These are phyloP conservation scores for Paracamarosporium sp. DNA, from an alignment of 2,329 filamentous ascomycete species.

Conservation along the genomic window DNA sequence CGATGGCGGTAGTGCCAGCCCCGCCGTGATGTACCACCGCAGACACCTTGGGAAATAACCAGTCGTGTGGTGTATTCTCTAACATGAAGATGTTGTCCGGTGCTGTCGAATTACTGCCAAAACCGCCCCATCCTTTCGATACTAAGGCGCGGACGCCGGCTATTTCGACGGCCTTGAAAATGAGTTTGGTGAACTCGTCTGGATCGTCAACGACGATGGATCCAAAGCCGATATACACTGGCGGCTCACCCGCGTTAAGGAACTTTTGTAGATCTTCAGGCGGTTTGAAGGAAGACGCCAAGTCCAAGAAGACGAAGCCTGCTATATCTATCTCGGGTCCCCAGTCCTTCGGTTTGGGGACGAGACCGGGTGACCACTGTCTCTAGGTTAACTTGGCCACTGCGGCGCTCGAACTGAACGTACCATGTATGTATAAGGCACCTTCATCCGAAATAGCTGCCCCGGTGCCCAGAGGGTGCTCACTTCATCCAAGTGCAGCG, in stretches of 20 bases:
- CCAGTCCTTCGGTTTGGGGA: slow-evolving; percentile 74
- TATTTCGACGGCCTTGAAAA: slow-evolving; percentile 71
- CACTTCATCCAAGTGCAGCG: slow-evolving; percentile 74
- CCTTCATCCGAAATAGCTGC: slow-evolving; percentile 73
- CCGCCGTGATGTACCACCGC: slow-evolving; percentile 79
- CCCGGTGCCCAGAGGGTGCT: slow-evolving; percentile 80
- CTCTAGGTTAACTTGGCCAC: slow-evolving; percentile 3
- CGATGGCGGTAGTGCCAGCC: slow-evolving; percentile 77
- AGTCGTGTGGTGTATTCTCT: slow-evolving; percentile 77
- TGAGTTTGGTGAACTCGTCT: slow-evolving; percentile 71
- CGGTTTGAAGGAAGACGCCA: slow-evolving; percentile 67
- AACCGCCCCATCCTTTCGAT: slow-evolving; percentile 77
- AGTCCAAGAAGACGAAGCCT: slow-evolving; percentile 79
- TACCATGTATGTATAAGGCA: slow-evolving; percentile 74
- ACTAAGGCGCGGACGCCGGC: slow-evolving; percentile 75
- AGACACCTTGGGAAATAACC: slow-evolving; percentile 72
- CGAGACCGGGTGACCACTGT: slow-evolving; percentile 63
- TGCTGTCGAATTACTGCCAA: slow-evolving; percentile 62
- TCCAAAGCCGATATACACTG: slow-evolving; percentile 79
- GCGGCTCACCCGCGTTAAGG: slow-evolving; percentile 54
- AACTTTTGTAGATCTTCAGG: slow-evolving; percentile 58
- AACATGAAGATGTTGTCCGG: slow-evolving; percentile 72
- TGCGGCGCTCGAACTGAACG: not conserved
- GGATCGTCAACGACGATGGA: slow-evolving; percentile 78
- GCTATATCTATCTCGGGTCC: slow-evolving; percentile 74